These are phyloP conservation scores for Globisporangium mamillatum DNA, from an alignment of 352 stramenopile species.

Conservation along the genomic window DNA sequence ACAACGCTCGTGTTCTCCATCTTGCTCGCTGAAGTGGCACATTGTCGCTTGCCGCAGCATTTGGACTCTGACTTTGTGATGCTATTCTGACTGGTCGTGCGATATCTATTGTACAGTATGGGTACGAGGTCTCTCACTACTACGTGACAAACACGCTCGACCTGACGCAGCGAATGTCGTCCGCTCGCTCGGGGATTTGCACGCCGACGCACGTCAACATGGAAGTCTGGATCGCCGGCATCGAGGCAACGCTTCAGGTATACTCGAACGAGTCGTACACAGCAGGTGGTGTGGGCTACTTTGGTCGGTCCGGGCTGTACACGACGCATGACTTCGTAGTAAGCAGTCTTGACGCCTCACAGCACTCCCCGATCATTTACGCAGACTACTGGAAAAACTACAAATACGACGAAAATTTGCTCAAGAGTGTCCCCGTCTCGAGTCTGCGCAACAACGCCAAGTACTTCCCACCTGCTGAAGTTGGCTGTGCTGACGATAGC, in stretches of 20 bases:
- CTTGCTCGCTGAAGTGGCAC: conserved; percentile 20
- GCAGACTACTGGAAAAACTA: conserved; percentile 46
- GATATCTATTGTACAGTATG: conserved; percentile 13
- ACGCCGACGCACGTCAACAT: conserved; percentile 47
- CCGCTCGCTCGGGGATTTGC: conserved; percentile 25
- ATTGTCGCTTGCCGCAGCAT: not conserved
- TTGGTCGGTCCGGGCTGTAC: conserved; percentile 38
- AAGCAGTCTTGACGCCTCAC: conserved; percentile 1
- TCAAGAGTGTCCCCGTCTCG: conserved; percentile 14
- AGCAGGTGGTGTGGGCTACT: conserved; percentile 33
- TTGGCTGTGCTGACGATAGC: conserved; percentile 22
- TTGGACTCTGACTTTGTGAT: too few relatives aligned
- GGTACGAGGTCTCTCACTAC: conserved; percentile 34
- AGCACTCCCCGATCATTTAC: conserved; percentile 3
- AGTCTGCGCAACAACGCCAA: conserved; percentile 6
- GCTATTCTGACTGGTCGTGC: too few relatives aligned
- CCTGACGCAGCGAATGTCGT: conserved; percentile 35
- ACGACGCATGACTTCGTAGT: conserved; percentile 38
- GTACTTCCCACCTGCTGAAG: conserved; percentile 23
- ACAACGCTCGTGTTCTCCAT: conserved; percentile 9
- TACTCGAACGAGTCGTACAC: conserved; percentile 50
- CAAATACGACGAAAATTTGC: conserved; percentile 26
- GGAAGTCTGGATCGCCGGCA: conserved; percentile 45
- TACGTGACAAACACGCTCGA: conserved; percentile 6
- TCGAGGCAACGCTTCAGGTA: conserved; percentile 28